Evolutionary conservation across 2,329 filamentous ascomycete species (phyloP).

Genomic region (Claviceps sp.): DNA sequence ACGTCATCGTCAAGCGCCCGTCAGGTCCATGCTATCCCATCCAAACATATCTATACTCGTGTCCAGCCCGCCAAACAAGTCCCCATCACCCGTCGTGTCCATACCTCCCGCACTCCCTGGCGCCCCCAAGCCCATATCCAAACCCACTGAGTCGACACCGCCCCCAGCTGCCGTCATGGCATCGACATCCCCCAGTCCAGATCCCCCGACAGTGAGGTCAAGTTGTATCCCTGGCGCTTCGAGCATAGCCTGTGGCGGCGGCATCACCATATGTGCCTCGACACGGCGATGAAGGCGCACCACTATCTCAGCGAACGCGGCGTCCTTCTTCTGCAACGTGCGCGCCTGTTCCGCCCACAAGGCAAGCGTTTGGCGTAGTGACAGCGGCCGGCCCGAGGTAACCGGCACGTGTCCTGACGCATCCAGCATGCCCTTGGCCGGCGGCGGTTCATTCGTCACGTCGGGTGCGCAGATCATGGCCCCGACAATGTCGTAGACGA

Average conservation of each 20-base stretch:
- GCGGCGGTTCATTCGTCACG: slow-evolving; percentile 28
- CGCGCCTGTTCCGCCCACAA: slow-evolving; percentile 44
- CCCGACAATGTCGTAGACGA: slow-evolving; percentile 56
- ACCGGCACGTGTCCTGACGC: slow-evolving; percentile 22
- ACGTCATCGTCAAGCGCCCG: slow-evolving; percentile 2
- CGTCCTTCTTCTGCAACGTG: slow-evolving; percentile 41
- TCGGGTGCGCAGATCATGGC: slow-evolving; percentile 58
- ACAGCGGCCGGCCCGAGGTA: slow-evolving; percentile 33
- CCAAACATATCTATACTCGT: slow-evolving; percentile 32
- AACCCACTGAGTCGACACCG: slow-evolving; percentile 27
- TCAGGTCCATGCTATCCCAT: slow-evolving; percentile 23
- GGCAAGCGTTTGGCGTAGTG: slow-evolving; percentile 46
- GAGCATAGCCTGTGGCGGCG: slow-evolving; percentile 27
- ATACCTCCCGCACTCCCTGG: slow-evolving; percentile 19
- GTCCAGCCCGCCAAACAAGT: slow-evolving; percentile 25
- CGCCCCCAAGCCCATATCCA: slow-evolving; percentile 32
- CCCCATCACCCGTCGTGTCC: slow-evolving; percentile 21
- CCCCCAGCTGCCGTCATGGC: slow-evolving; percentile 30
- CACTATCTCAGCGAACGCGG: slow-evolving; percentile 43
- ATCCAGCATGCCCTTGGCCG: slow-evolving; percentile 17
- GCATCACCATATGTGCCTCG: slow-evolving; percentile 46
- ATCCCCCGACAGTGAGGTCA: slow-evolving; percentile 24
- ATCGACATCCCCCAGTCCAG: slow-evolving; percentile 26
- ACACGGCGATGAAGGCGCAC: slow-evolving; percentile 51
- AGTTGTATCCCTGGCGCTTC: slow-evolving; percentile 28